Base-by-base conservation (phyloP, 2,329 filamentous ascomycete species). In the Teratosphaeria nubilosa region DNA sequence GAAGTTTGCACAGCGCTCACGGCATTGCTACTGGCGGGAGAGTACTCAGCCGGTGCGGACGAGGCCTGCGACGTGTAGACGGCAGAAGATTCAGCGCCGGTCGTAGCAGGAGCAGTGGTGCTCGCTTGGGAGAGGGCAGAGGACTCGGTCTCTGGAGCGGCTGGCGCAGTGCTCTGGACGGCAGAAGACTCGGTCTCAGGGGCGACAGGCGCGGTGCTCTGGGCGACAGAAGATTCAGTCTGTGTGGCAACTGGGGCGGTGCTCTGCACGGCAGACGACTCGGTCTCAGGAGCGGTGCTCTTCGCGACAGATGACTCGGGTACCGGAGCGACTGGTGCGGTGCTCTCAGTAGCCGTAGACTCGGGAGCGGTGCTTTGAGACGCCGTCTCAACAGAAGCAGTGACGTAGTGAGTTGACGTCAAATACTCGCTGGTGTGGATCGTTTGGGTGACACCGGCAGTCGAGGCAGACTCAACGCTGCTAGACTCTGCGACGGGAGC, bases 391-490 rank as follows among this genome's bases (percentile, higher is more conserved):
- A 41, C 34, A 5, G 34, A 14, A 14, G 34, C 34, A 14, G 34
- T 41, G 11, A n/a, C 1, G 34, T 41, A 31, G n/a, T 22, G 52
- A 16, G 25, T 32, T n/a, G 52, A 16, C 5, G 10, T 51, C 31
- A 5, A 22, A 20, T 32, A 52, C 9, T 34, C 24, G 48, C 37
- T 27, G 16, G n/a, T 55, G 30, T 37, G 34, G 7, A 53, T 11
- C 11, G 31, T 30, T 10, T 25, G 27, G 52, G 52, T 63, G 57
- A 22, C 59, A 58, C 45, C 56, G 51, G 10, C 54, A 57, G 53
- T 62, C 69, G 83, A 78, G 32, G 73, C 74, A 56, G 58, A 60
- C 62, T 34, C 61, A 57, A 34, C 62, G 41, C 41, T 48, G 41
- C 41, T 48, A 20, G 41, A 20, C 9, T 5, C 41, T 6, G 20